Evolutionary conservation across 805 yeast species (phyloP).

Genomic region (Saturnispora zaruensis): DNA sequence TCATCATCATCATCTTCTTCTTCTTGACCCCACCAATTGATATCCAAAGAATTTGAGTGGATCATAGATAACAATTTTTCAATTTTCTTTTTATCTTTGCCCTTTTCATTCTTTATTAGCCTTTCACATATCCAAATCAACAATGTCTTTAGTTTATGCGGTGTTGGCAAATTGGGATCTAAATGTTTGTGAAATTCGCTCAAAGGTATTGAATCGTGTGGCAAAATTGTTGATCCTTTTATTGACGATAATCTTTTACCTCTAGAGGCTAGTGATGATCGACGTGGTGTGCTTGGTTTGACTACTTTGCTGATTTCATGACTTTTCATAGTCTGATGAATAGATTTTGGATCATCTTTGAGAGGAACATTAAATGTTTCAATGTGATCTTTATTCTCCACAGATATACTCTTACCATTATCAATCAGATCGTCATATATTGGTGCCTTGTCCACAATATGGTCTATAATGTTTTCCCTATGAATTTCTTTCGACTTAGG

Average conservation of each 20-base stretch:
- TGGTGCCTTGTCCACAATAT: neutral
- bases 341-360: slow-evolving; percentile 2
- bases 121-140: slow-evolving; percentile 60
- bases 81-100: slow-evolving; percentile 20
- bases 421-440: neutral
- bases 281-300: slow-evolving; percentile 20
- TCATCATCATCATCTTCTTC: slow-evolving; percentile 32
- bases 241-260: slow-evolving; percentile 69
- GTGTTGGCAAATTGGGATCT: slow-evolving; percentile 56
- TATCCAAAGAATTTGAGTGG: slow-evolving; percentile 22
- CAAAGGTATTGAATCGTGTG: slow-evolving; percentile 52
- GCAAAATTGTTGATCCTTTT: slow-evolving; percentile 59
- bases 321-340: slow-evolving; percentile 1
- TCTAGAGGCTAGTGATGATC: slow-evolving; percentile 47
- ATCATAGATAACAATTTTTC: neutral
- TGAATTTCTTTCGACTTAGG: neutral
- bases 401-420: neutral
- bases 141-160: slow-evolving; percentile 63
- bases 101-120: slow-evolving; percentile 23
- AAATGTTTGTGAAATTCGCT: slow-evolving; percentile 53
- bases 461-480: neutral
- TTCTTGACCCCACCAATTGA: slow-evolving; percentile 57
- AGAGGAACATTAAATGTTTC: slow-evolving; percentile 13
- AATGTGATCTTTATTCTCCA: neutral
- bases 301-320: neutral